phyloP scores from a whole-genome alignment of 2,329 filamentous ascomycete genomes.

The Xylariaceae sp. region DNA sequence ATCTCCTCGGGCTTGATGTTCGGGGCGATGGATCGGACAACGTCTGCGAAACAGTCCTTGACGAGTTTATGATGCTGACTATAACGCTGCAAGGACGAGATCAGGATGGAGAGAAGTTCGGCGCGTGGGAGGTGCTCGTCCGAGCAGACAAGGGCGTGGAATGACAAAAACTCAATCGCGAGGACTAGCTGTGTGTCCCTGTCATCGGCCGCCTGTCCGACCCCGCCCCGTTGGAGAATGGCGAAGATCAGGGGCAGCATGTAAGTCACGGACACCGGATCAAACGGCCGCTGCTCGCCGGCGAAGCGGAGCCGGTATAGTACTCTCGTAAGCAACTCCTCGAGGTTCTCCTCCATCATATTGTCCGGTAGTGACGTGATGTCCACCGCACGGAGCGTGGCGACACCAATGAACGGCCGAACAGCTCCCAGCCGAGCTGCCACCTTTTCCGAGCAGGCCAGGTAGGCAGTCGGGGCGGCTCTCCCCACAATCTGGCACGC shows the following conservation, averaged over 20 bases:
- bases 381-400: conserved; percentile 73
- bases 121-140: conserved; percentile 71
- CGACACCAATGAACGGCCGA: conserved; percentile 79
- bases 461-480: conserved; percentile 69
- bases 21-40: conserved; percentile 76
- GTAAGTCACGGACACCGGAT: conserved; percentile 81
- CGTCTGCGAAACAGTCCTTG: conserved; percentile 85
- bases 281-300: conserved; percentile 90
- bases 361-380: conserved; percentile 67
- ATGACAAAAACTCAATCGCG: conserved; percentile 80
- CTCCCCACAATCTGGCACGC: conserved; percentile 78
- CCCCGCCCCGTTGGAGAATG: conserved; percentile 72
- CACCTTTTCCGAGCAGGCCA: conserved; percentile 71
- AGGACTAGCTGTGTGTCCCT: conserved; percentile 85
- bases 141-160: conserved; percentile 75
- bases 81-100: conserved; percentile 80
- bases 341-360: conserved; percentile 73
- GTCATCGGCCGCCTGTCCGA: conserved; percentile 68
- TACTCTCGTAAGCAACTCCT: conserved; percentile 78
- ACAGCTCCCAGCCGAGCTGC: conserved; percentile 69
- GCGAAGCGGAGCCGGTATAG: conserved; percentile 87
- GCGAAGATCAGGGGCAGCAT: conserved; percentile 75
- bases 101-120: conserved; percentile 65
- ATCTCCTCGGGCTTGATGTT: conserved; percentile 74
- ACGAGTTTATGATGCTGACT: conserved; percentile 91